Percentiles rank a stretch among this genome's conserved stretches.
phyloP scores from a whole-genome alignment of 805 yeast genomes.

The Metschnikowia colocasiae region DNA sequence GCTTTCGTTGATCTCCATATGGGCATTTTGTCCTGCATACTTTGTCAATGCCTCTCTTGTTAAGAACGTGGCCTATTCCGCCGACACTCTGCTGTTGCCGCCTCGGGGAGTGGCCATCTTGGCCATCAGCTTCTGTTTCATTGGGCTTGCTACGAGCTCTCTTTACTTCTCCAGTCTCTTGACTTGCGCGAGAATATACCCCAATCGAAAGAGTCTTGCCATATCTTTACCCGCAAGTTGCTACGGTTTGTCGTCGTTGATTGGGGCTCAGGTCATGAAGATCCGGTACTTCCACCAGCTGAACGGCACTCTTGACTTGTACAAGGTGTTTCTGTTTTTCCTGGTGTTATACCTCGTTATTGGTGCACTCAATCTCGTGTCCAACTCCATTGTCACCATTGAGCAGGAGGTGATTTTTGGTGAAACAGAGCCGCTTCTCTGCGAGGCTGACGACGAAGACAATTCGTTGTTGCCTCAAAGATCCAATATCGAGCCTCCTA shows the following conservation, averaged over 20 bases:
- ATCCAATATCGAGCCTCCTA: slow-evolving; percentile 35
- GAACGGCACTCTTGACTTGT: slow-evolving; percentile 40
- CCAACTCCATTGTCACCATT: slow-evolving; percentile 62
- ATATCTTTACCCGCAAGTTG: slow-evolving; percentile 86
- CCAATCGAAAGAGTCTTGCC: slow-evolving; percentile 70
- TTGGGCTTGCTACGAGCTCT: slow-evolving; percentile 72
- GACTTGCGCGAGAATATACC: slow-evolving; percentile 85
- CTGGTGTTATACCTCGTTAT: slow-evolving; percentile 50
- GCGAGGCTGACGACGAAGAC: slow-evolving; percentile 8
- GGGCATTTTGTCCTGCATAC: slow-evolving; percentile 69
- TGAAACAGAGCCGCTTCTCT: slow-evolving; percentile 18
- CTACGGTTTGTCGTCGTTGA: slow-evolving; percentile 77
- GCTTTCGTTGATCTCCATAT: slow-evolving; percentile 56
- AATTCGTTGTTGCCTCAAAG: slow-evolving; percentile 29
- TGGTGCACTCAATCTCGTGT: slow-evolving; percentile 58
- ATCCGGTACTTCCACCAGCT: slow-evolving; percentile 34
- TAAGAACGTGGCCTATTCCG: slow-evolving; percentile 6
- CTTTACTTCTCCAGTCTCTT: slow-evolving; percentile 66
- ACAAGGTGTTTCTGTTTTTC: slow-evolving; percentile 51
- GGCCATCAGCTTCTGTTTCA: slow-evolving; percentile 50
- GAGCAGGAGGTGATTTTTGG: slow-evolving; percentile 46
- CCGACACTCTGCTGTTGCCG: slow-evolving; percentile 2
- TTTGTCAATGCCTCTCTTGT: slow-evolving; percentile 32
- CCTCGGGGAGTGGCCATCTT: slow-evolving; percentile 40
- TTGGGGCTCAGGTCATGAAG: slow-evolving; percentile 63